Evolutionary conservation across 495 filamentous ascomycete species (phyloP).

Genomic region (Gamarada debralockiae): DNA sequence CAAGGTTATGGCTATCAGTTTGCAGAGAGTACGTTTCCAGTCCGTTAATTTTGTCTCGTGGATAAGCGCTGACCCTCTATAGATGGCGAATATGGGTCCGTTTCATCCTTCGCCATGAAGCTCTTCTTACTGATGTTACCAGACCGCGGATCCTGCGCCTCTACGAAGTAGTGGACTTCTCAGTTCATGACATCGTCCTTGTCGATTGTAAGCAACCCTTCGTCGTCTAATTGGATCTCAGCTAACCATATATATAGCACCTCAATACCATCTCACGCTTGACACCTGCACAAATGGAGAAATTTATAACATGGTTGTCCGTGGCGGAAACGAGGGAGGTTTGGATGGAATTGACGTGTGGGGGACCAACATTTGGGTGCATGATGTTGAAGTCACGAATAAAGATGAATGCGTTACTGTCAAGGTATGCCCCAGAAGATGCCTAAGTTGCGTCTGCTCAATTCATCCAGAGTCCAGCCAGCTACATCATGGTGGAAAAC

Average conservation of each 20-base stretch:
- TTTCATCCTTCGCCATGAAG: background rate
- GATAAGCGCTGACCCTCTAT: background rate
- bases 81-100: constrained; percentile 8
- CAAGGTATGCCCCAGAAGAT: too few species aligned
- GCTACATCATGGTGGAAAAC: constrained; percentile 49
- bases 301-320: constrained; percentile 51
- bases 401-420: too few species aligned
- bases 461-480: constrained; percentile 29
- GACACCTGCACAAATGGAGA: constrained; percentile 49
- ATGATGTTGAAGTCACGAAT: constrained; percentile 53
- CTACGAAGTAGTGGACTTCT: constrained; percentile 34
- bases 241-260: constrained; percentile 25
- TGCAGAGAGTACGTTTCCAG: constrained; percentile 2
- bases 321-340: constrained; percentile 45
- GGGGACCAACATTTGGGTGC: constrained; percentile 44
- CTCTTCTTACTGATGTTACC: background rate
- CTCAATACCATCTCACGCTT: constrained; percentile 33
- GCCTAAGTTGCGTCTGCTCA: too few species aligned
- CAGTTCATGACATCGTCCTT: constrained; percentile 47
- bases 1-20: constrained; percentile 46
- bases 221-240: background rate
- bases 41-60: background rate
- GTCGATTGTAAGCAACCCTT: constrained; percentile 1
- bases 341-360: constrained; percentile 52
- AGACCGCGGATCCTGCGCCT: constrained; percentile 1